Evolutionary conservation across 306 rosid genomes (phyloP).

Genomic region (Pueraria montana): DNA sequence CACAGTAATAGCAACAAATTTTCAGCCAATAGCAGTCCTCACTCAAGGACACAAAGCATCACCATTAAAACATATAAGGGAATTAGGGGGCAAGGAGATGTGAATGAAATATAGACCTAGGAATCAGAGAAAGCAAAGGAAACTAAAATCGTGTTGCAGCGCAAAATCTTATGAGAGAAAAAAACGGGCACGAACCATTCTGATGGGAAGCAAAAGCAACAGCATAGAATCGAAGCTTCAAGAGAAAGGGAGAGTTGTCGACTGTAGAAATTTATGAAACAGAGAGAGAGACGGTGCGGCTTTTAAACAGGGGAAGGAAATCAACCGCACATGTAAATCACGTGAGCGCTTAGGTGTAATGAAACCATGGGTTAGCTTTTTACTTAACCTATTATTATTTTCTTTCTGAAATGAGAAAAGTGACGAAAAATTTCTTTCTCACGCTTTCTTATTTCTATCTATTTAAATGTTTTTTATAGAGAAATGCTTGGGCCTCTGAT

Average conservation of each 20-base stretch:
- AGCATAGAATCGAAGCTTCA: conserved; percentile 22
- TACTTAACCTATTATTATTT: too few relatives aligned
- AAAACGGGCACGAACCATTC: conserved; percentile 4
- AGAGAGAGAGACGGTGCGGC: neutral
- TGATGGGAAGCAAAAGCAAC: neutral
- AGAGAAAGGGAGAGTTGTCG: neutral
- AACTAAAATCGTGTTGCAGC: too few relatives aligned
- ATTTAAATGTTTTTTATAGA: too few relatives aligned
- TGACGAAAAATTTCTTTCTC: too few relatives aligned
- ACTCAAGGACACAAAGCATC: neutral
- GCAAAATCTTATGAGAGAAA: neutral
- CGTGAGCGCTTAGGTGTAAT: too few relatives aligned
- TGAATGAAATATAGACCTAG: neutral
- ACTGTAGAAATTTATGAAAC: neutral
- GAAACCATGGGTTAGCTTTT: too few relatives aligned
- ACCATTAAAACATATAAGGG: neutral
- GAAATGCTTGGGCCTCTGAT: too few relatives aligned
- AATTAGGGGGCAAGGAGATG: neutral
- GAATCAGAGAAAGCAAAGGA: neutral
- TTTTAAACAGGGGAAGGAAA: neutral
- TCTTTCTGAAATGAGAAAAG: too few relatives aligned
- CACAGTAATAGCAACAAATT: too few relatives aligned
- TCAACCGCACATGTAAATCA: too few relatives aligned
- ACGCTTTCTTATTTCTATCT: too few relatives aligned
- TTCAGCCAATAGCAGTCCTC: too few relatives aligned